These are phyloP conservation scores for Lentinula edodes DNA, from an alignment of 768 basidiomycete species.

Conservation along the genomic window DNA sequence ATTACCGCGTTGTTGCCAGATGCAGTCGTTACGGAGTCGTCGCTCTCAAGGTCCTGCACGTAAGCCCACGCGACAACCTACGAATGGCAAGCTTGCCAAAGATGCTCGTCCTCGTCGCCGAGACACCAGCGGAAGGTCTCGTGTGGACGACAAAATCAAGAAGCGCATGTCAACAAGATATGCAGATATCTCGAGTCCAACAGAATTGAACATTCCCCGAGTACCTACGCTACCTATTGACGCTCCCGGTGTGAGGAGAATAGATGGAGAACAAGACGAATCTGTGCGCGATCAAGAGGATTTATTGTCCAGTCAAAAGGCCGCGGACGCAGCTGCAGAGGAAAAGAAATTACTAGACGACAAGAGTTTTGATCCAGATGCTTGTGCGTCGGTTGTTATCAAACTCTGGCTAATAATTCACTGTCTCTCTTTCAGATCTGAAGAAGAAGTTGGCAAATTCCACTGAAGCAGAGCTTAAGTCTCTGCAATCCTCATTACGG, in stretches of 20 bases:
- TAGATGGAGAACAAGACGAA: conserved; percentile 38
- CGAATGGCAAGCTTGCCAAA: conserved; percentile 26
- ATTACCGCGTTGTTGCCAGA: conserved; percentile 12
- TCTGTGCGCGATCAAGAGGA: conserved; percentile 34
- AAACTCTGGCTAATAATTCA: conserved; percentile 8
- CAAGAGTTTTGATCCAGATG: conserved; percentile 83
- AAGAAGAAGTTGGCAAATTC: conserved; percentile 88
- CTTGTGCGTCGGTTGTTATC: conserved; percentile 63
- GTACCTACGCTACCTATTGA: conserved; percentile 47
- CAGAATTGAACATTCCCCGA: conserved; percentile 48
- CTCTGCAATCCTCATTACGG: conserved; percentile 71
- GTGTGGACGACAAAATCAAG: conserved; percentile 88
- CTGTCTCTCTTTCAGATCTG: conserved; percentile 41
- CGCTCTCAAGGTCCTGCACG: conserved; percentile 41
- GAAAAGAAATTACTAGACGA: conserved; percentile 66
- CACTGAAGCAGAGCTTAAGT: conserved; percentile 74
- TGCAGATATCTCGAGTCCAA: conserved; percentile 78
- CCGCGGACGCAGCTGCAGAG: conserved; percentile 40
- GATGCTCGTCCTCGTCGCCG: conserved; percentile 23
- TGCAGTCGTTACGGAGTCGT: conserved; percentile 53
- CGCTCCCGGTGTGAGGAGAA: conserved; percentile 23
- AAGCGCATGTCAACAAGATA: conserved; percentile 95
- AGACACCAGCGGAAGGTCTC: conserved; percentile 43
- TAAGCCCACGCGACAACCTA: conserved; percentile 15
- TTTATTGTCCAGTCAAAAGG: conserved; percentile 12